A percentile compares a stretch with the other conserved stretches of the same genome.
Conservation (phyloP, 2,329 filamentous ascomycete genomes). For the Alternaria solani region DNA sequence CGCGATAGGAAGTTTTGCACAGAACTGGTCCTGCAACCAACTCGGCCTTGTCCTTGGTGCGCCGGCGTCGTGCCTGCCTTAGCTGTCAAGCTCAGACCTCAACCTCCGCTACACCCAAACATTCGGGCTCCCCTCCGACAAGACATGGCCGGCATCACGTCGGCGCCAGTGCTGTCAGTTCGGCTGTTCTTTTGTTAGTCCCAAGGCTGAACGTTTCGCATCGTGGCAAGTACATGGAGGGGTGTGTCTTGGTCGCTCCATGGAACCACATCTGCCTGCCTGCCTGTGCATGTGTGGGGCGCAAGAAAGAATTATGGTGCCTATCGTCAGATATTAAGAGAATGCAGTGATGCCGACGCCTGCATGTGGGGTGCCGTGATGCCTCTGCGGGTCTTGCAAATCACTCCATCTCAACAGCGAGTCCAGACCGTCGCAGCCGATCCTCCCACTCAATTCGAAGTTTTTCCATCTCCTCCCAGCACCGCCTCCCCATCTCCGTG, state of each 20-base stretch:
- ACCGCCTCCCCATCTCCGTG: conserved; percentile 66
- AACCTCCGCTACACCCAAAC: neutral
- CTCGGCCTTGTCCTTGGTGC: conserved; percentile 1
- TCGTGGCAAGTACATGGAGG: neutral
- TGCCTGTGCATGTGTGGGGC: neutral
- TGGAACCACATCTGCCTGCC: neutral
- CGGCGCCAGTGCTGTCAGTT: neutral
- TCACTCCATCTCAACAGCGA: conserved; percentile 47
- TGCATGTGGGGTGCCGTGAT: neutral
- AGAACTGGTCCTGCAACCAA: neutral
- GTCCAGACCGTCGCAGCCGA: conserved; percentile 48
- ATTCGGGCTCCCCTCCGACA: conserved; percentile 9
- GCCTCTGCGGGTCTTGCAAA: neutral
- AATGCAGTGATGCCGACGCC: neutral
- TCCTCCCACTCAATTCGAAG: conserved; percentile 70
- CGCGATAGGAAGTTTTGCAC: neutral
- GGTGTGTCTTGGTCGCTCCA: neutral
- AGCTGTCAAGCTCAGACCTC: conserved; percentile 3
- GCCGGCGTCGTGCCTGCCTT: neutral
- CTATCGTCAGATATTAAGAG: neutral
- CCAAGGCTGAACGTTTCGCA: neutral
- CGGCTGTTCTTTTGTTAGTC: neutral
- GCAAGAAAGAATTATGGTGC: neutral
- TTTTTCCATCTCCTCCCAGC: conserved; percentile 76
- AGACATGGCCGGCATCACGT: conserved; percentile 8